Percentiles rank a stretch among this genome's conserved stretches.
Conservation (phyloP, 2,329 filamentous ascomycete species). For the Clarireedia sp. region DNA sequence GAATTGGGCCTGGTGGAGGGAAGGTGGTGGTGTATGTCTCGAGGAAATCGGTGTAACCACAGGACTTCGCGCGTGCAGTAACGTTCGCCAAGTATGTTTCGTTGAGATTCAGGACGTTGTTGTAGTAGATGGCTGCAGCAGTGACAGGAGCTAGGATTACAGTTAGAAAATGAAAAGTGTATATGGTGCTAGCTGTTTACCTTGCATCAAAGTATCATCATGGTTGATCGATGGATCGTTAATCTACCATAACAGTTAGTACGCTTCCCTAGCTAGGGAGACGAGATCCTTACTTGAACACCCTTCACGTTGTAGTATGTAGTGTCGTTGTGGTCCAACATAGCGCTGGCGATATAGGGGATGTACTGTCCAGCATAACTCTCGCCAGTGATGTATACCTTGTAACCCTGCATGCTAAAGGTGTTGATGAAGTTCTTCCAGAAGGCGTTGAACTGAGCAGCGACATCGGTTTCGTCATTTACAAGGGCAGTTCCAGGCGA, state of each 20-base stretch:
- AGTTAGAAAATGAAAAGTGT: constrained; percentile 1
- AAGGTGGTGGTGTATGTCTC: constrained; percentile 43
- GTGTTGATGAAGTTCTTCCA: constrained; percentile 56
- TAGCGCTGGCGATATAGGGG: constrained; percentile 42
- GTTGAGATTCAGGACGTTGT: constrained; percentile 45
- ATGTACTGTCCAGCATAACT: constrained; percentile 46
- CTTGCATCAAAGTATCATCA: constrained; percentile 26
- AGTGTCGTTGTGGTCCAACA: constrained; percentile 41
- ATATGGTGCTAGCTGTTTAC: constrained; percentile 11
- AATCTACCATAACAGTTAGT: constrained; percentile 30
- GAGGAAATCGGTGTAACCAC: constrained; percentile 45
- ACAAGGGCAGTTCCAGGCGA: constrained; percentile 45
- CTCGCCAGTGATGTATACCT: constrained; percentile 58
- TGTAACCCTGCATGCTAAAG: constrained; percentile 46
- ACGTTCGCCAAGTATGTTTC: constrained; percentile 40
- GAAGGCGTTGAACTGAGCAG: constrained; percentile 50
- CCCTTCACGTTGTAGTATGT: constrained; percentile 51
- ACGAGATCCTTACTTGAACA: constrained; percentile 33
- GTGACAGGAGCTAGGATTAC: constrained; percentile 31
- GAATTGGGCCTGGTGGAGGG: constrained; percentile 48
- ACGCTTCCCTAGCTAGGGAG: not conserved
- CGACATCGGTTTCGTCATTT: constrained; percentile 43
- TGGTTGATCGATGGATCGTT: constrained; percentile 47
- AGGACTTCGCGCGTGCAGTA: constrained; percentile 36
- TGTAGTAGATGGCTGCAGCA: constrained; percentile 42